Base-by-base conservation (phyloP, 805 yeast genomes). In the Monosporozyma servazzii region DNA sequence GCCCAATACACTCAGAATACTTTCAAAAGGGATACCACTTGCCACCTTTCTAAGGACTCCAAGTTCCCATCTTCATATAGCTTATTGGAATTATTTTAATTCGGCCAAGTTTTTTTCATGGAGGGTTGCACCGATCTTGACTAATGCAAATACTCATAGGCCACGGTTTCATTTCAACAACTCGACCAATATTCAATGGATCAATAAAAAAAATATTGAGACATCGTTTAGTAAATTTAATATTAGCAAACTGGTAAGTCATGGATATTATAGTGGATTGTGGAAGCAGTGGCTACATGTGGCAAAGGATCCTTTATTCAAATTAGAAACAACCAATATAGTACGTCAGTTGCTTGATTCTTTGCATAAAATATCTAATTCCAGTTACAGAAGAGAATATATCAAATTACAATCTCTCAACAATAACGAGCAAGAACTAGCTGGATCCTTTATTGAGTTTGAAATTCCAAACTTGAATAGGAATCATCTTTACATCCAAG, bases 371-470 rank as follows among this genome's bases (percentile, higher is more conserved):
- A 10, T 41, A 11, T 29, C 21, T 41, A 41, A 41, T 13, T 20
- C 29, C 2, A 21, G 27, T 20, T 41, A 41, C 23, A 41, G 23
- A 21, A 41, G 29, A n/a, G 44, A 41, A 41, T 20, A 29, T 8
- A 13, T 21, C 5, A 20, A 11, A n/a, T 41, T 41, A 41, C 21
- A 41, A 20, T 9, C 44, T 10, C 18, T 39, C 3, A 18, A 5
- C 18, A 18, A 37, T 18, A 18, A 18, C 15, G 17, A 37, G 3
- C 23, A 20, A 11, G 39, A 39, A 23, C 15, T 53, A 18, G 13
- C 51, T n/a, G 84, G 82, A 20, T 72, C 82, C 44, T 72, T 72
- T 53, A 80, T 81, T 42, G 88, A 84, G 57, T 84, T 86, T 58
- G 71, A 69, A 39, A 54, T 82, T 17, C 76, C 80, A 47, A 23